Conservation (phyloP, 225 moss, liverwort and hornwort genomes). For the Lunularia cruciata region DNA sequence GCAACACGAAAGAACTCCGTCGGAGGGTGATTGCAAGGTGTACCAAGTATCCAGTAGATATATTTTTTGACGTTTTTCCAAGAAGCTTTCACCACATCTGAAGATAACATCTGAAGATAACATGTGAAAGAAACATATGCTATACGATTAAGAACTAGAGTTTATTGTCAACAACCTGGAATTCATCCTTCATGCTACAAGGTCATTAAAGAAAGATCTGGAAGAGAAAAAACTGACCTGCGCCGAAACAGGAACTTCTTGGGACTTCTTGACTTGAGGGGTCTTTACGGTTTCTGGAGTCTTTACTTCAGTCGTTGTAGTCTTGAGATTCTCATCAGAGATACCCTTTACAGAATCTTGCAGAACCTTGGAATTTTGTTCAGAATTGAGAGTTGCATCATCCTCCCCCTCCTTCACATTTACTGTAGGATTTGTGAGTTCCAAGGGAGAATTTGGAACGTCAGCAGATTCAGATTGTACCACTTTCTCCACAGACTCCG, state of each 20-base stretch:
- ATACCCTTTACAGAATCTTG: not conserved
- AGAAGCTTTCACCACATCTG: not conserved
- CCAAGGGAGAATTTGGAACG: not conserved
- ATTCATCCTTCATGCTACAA: not conserved
- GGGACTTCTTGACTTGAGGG: no score
- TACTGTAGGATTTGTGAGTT: not conserved
- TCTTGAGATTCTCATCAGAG: not conserved
- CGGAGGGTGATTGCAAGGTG: no score
- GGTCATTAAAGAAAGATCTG: not conserved
- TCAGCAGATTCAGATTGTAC: not conserved
- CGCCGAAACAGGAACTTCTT: not conserved
- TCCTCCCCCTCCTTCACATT: not conserved
- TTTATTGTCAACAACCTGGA: not conserved
- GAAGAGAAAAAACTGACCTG: not conserved
- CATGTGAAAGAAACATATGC: not conserved
- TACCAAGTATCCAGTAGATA: no score
- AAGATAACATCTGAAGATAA: not conserved
- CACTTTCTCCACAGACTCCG: not conserved
- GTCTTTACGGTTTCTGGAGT: no score
- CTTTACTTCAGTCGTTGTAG: not conserved
- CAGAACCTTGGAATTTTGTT: not conserved
- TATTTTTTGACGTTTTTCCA: no score
- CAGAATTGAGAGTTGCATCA: not conserved
- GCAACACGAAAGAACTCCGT: no score
- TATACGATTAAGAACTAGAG: not conserved